Percentiles rank a stretch among this genome's conserved stretches.
Conservation (phyloP, 441 rosid species). For the Iberis amara region DNA sequence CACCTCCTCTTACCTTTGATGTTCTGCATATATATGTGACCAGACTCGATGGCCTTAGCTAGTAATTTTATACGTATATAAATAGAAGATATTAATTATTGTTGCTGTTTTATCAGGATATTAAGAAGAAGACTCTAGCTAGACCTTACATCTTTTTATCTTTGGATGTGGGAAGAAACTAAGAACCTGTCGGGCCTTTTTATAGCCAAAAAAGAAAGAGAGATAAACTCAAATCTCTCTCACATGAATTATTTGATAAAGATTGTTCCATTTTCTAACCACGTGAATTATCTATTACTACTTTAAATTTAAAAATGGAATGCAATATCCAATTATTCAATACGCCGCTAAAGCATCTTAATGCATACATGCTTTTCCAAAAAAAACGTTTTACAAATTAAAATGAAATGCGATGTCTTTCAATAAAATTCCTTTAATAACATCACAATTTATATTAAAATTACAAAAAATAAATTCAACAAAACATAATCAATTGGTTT, state of each 20-base stretch:
- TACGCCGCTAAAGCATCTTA: constrained; percentile 35
- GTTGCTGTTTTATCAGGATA: background rate
- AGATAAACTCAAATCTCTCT: constrained; percentile 24
- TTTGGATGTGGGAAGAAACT: constrained; percentile 37
- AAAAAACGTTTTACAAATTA: background rate
- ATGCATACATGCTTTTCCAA: constrained; percentile 28
- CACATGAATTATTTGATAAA: constrained; percentile 30
- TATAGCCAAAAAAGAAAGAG: constrained; percentile 38
- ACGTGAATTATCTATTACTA: constrained; percentile 24
- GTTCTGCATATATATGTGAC: background rate
- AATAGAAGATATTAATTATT: too few species aligned
- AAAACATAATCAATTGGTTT: too few species aligned
- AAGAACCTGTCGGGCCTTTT: constrained; percentile 39
- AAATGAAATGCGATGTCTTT: too few species aligned
- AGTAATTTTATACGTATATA: too few species aligned
- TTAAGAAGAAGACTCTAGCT: constrained; percentile 19
- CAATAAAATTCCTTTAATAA: too few species aligned
- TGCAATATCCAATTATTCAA: constrained; percentile 16
- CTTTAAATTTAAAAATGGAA: constrained; percentile 8
- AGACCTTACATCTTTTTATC: constrained; percentile 19
- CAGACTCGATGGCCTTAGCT: background rate
- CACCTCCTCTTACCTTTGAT: constrained; percentile 33
- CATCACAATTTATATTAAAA: too few species aligned
- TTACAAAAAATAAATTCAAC: too few species aligned
- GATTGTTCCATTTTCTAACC: constrained; percentile 27